A percentile compares a stretch with the other conserved stretches of the same genome.
Conservation (phyloP, 148 eudicot species). For the Suaeda aralocaspica region DNA sequence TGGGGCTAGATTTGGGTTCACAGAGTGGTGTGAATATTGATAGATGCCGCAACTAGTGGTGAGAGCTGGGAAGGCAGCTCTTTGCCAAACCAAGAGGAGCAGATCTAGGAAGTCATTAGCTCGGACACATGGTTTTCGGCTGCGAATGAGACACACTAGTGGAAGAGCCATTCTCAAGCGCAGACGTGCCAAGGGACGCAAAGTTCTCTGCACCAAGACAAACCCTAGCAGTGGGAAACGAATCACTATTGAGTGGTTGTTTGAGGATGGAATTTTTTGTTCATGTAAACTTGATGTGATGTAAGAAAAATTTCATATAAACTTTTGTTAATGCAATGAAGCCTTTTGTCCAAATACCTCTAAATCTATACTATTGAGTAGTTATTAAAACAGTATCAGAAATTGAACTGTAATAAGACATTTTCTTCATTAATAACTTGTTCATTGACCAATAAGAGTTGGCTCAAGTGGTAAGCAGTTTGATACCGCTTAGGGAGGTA, state of each 20-base stretch:
- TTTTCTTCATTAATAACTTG: too few relatives aligned
- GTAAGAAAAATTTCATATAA: background rate
- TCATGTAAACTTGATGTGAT: constrained; percentile 6
- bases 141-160: constrained; percentile 77
- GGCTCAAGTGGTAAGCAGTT: too few relatives aligned
- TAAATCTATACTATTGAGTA: too few relatives aligned
- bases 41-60: constrained; percentile 61
- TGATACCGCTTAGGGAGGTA: too few relatives aligned
- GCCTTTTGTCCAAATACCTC: constrained; percentile 1
- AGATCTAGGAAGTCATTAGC: constrained; percentile 56
- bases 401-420: too few relatives aligned
- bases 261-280: constrained; percentile 13
- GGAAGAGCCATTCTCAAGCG: constrained; percentile 79
- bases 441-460: too few relatives aligned
- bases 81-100: constrained; percentile 82
- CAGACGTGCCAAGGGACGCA: constrained; percentile 87
- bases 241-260: background rate
- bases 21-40: constrained; percentile 23
- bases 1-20: constrained; percentile 50
- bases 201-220: constrained; percentile 75
- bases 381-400: too few relatives aligned
- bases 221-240: constrained; percentile 69
- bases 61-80: constrained; percentile 53
- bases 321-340: background rate
- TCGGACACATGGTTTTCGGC: constrained; percentile 32